Evolutionary conservation across 2,329 filamentous ascomycete species (phyloP), one percentile per base, ranked within the genome.

Genomic region (Mariannaea elegans): DNA sequence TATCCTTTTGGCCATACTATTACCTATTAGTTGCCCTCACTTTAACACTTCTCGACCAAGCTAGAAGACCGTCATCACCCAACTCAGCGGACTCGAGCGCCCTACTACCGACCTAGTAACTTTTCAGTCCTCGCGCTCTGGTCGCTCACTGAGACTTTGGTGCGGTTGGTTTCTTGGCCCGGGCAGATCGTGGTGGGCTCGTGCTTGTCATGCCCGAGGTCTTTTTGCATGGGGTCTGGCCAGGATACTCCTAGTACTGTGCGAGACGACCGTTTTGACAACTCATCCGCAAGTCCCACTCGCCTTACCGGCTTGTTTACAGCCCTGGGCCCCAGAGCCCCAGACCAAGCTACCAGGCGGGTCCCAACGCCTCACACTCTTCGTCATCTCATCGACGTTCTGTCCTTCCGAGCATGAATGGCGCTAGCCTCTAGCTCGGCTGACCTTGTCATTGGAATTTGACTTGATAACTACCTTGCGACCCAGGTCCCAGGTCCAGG

Each of bases 181-280:
- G 67, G 74, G 73, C 68, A 73, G 73, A 72, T 74, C 71, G 69
- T 45, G 68, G 76, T 76, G 74, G 77, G 77, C 74, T 73, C 73
- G 73, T 75, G 76, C 75, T 75, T 77, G 72, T 77, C 72, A 75
- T 73, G 71, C 72, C 72, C 68, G 71, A 75, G 71, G 68, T 69
- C 72, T 72, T 69, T 59, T 69, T 74, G 72, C 75, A 75, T 72
- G 71, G 73, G 66, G 59, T 60, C 67, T 61, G 70, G 64, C 77
- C 69, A 70, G 77, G 78, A 76, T 79, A 70, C 68, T 76, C 77
- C 78, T 70, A 73, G 78, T 73, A 76, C 70, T 72, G 67, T 67
- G 68, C 73, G 67, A 74, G 70, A 74, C 71, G 64, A 65, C 70
- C 63, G 73, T 74, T 67, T 74, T 74, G 71, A 75, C 72, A 76